phyloP scores from a whole-genome alignment of 2,329 filamentous ascomycete genomes.

The Colletotrichum costaricense region DNA sequence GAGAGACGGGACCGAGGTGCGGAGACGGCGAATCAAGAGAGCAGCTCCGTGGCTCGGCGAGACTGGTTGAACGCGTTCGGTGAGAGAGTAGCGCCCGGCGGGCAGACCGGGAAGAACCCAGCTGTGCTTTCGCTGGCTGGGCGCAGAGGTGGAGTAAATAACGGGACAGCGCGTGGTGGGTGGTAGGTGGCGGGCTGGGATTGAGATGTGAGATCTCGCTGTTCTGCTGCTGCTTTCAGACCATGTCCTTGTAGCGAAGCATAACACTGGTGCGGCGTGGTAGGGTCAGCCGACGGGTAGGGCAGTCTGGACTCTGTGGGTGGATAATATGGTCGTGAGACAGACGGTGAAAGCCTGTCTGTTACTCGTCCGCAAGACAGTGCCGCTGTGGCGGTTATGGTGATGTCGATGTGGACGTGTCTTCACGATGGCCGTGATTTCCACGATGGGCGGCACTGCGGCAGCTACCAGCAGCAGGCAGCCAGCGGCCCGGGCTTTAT shows the following conservation, averaged over 20 bases:
- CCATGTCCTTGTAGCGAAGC: constrained; percentile 9
- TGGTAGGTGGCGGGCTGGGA: constrained; percentile 2
- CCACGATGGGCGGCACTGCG: not conserved
- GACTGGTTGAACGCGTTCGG: not conserved
- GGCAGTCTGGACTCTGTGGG: not conserved
- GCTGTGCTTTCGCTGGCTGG: not conserved
- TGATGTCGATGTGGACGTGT: not conserved
- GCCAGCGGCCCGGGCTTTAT: not conserved
- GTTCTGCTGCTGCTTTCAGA: constrained; percentile 11
- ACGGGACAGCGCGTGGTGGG: not conserved
- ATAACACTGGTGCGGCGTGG: not conserved
- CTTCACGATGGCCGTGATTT: not conserved
- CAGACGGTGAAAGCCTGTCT: too few species aligned
- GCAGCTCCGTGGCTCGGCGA: constrained; percentile 10
- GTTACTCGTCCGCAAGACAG: not conserved
- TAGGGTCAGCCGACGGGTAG: not conserved
- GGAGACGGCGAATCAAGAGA: constrained; percentile 10
- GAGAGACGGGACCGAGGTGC: constrained; percentile 20
- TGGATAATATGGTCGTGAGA: not conserved
- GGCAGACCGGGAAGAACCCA: constrained; percentile 2
- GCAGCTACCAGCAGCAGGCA: not conserved
- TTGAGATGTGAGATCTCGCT: constrained; percentile 4
- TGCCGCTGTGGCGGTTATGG: not conserved
- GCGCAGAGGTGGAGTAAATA: not conserved
- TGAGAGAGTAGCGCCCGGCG: not conserved